Evolutionary conservation across 164 flowering plant genomes (phyloP).

Genomic region (Kingdonia uniflora): DNA sequence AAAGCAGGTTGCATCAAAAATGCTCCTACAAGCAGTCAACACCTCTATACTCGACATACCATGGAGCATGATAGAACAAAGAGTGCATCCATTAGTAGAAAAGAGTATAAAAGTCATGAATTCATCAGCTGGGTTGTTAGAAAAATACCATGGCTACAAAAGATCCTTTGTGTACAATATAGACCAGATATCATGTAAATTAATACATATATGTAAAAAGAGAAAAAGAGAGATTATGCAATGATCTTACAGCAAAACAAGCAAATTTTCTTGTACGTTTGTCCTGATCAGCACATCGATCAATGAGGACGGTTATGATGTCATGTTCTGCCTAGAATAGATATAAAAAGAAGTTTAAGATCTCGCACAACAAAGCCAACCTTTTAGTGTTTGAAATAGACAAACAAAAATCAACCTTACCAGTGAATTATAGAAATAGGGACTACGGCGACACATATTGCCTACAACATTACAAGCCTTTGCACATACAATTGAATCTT

Average conservation of each 20-base stretch:
- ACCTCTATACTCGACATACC: too few species aligned
- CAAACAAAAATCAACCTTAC: too few species aligned
- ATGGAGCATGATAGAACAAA: too few species aligned
- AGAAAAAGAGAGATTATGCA: neutral
- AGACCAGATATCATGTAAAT: too few species aligned
- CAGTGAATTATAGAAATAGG: slow-evolving; percentile 59
- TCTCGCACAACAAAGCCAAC: neutral
- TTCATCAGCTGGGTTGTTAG: too few species aligned
- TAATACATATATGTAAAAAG: too few species aligned
- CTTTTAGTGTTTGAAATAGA: neutral
- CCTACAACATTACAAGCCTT: slow-evolving; percentile 96
- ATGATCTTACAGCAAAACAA: slow-evolving; percentile 79
- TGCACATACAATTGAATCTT: slow-evolving; percentile 81
- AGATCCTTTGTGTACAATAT: too few species aligned
- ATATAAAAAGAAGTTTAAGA: neutral
- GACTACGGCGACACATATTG: slow-evolving; percentile 96
- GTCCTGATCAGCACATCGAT: slow-evolving; percentile 87
- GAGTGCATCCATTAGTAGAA: too few species aligned
- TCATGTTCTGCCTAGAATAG: slow-evolving; percentile 47
- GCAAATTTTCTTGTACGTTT: slow-evolving; percentile 89
- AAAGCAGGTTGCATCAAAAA: too few species aligned
- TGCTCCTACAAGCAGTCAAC: too few species aligned
- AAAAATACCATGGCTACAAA: too few species aligned
- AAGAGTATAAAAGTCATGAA: too few species aligned
- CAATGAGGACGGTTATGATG: slow-evolving; percentile 60